Conservation (phyloP, 2,329 filamentous ascomycete species). For the Parafenestella ontariensis region DNA sequence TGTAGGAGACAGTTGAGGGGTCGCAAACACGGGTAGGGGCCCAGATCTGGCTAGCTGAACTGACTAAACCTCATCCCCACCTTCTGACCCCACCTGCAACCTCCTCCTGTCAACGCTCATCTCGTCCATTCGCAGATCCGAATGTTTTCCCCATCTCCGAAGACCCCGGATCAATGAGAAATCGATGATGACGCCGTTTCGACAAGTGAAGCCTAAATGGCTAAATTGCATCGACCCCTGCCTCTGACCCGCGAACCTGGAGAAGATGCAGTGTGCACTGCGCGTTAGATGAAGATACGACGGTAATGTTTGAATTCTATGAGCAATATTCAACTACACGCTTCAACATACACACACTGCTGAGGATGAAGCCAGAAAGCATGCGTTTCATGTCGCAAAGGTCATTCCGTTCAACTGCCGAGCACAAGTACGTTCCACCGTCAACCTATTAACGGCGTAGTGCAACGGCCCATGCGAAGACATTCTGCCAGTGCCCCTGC, state of each 20-base stretch:
- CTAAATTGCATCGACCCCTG: slow-evolving; percentile 29
- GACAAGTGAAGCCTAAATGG: slow-evolving; percentile 39
- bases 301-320: neutral
- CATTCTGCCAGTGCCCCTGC: slow-evolving; percentile 33
- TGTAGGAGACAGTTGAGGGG: neutral
- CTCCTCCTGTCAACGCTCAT: neutral
- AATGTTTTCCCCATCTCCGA: neutral
- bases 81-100: neutral
- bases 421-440: neutral
- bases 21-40: too few relatives aligned
- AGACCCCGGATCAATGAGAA: neutral
- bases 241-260: slow-evolving; percentile 2
- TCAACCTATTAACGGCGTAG: neutral
- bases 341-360: neutral
- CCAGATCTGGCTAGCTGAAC: too few relatives aligned
- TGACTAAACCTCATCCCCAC: neutral
- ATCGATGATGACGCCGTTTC: slow-evolving; percentile 14
- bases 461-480: slow-evolving; percentile 4
- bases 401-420: neutral
- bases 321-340: neutral
- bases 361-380: neutral
- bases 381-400: neutral
- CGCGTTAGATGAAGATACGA: neutral
- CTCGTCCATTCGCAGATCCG: neutral
- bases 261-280: slow-evolving; percentile 2